These are phyloP conservation scores for Aspergillus brunneoviolaceus DNA, from an alignment of 2,329 filamentous ascomycete species.

Conservation along the genomic window DNA sequence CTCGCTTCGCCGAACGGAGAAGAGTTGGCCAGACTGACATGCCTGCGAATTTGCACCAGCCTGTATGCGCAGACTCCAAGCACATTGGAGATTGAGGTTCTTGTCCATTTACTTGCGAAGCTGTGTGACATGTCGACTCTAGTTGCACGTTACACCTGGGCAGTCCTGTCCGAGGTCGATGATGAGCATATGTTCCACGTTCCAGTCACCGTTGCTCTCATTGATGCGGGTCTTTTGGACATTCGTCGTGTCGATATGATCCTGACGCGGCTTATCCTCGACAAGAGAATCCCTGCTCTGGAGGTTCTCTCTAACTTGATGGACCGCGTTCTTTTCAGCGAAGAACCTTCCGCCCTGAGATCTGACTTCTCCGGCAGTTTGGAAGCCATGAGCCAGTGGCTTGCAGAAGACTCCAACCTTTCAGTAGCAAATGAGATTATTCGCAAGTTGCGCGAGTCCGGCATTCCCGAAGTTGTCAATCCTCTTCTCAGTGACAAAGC, in stretches of 20 bases:
- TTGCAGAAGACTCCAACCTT: constrained; percentile 68
- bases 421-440: constrained; percentile 70
- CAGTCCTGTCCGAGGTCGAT: constrained; percentile 52
- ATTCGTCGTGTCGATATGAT: constrained; percentile 67
- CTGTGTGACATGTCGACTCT: constrained; percentile 62
- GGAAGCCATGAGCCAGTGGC: constrained; percentile 78
- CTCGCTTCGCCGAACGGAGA: constrained; percentile 58
- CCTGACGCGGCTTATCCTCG: constrained; percentile 69
- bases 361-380: constrained; percentile 84
- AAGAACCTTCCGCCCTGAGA: constrained; percentile 73
- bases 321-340: constrained; percentile 74
- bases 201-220: constrained; percentile 59
- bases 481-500: constrained; percentile 57
- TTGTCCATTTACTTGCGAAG: constrained; percentile 60
- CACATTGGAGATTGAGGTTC: constrained; percentile 61
- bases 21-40: constrained; percentile 55
- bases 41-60: constrained; percentile 56
- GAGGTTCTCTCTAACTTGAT: constrained; percentile 79
- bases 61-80: constrained; percentile 57
- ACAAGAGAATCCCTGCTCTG: constrained; percentile 69
- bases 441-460: constrained; percentile 58
- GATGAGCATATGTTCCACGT: constrained; percentile 64
- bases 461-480: constrained; percentile 56
- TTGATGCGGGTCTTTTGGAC: constrained; percentile 61
- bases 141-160: constrained; percentile 54